Base-by-base conservation (phyloP, 164 flowering plant species). In the Santalum album region DNA sequence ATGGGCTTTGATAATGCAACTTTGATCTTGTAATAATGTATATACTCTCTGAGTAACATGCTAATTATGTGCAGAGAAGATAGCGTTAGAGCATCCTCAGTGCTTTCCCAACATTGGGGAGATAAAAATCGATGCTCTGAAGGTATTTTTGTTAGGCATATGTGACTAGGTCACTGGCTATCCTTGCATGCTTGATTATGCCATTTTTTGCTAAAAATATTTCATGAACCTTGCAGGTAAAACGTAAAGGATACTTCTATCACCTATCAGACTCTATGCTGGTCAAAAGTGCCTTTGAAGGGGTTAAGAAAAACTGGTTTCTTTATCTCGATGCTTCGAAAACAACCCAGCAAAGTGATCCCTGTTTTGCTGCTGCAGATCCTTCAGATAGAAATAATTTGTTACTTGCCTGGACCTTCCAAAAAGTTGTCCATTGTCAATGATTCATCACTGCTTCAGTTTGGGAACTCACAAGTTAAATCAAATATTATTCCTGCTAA, bases 191-290 rank as follows among this genome's bases (percentile, higher is more conserved):
- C 4, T 20, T 25, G 14, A 18, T 12, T 47, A 25, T 35, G 19
- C 24, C 21, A 20, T 51, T 44, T 16, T 27, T 3, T 2, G 38
- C 46, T 64, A 46, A 47, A 18, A 22, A 12, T 19, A 23, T 22
- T 39, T 55, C 36, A 17, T 61, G 36, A 52, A 39, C 23, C 15
- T 57, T 47, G 39, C 67, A 89, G 96, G 87, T 86, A 11, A 75
- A 69, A 67, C 79, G 81, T 26, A 75, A 51, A 65, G 69, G 67
- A 10, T 18, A 18, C 39, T 74, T 68, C 36, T 89, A 86, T 67
- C 79, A 79, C 59, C 72, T 89, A 12, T 62, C 84, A 20, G 89
- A 86, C 56, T 60, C 74, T 21, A 80, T 89, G 90, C 67, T 49
- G 62, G 75, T 86, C 35, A 69, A 48, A 62, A 71, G 63, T 71